Conservation (phyloP, 352 stramenopile species). For the Globisporangium orthogonon region DNA sequence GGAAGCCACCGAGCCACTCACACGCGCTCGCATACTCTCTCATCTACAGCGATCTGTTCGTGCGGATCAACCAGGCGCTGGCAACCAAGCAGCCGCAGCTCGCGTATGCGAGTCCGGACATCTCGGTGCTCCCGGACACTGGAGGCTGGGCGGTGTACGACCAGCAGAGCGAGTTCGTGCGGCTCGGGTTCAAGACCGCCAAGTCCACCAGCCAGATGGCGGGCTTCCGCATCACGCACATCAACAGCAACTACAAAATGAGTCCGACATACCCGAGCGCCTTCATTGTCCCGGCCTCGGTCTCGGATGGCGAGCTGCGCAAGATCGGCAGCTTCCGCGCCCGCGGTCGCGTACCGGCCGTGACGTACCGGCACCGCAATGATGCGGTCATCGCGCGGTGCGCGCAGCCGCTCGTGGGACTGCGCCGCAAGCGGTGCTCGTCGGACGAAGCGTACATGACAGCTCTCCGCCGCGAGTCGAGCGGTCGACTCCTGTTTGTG, state of each 20-base stretch:
- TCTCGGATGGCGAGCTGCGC: conserved; percentile 89
- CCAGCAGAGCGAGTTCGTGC: conserved; percentile 45
- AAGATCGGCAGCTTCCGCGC: conserved; percentile 89
- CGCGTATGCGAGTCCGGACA: conserved; percentile 38
- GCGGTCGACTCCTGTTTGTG: conserved; percentile 63
- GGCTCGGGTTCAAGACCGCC: conserved; percentile 41
- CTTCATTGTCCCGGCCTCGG: conserved; percentile 87
- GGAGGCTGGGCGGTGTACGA: conserved; percentile 56
- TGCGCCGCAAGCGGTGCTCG: conserved; percentile 88
- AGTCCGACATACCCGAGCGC: conserved; percentile 71
- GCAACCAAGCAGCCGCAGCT: conserved; percentile 38
- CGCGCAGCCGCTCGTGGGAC: conserved; percentile 92
- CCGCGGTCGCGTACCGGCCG: conserved; percentile 86
- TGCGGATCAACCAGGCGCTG: conserved; percentile 61
- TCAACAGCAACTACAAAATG: conserved; percentile 81
- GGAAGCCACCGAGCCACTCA: no score
- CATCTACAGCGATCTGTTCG: conserved; percentile 41
- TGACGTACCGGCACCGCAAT: conserved; percentile 90
- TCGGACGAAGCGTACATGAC: conserved; percentile 87
- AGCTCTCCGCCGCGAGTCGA: conserved; percentile 47
- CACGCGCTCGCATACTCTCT: no score
- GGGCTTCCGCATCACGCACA: conserved; percentile 54
- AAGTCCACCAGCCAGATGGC: conserved; percentile 28
- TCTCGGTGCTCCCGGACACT: conserved; percentile 29
- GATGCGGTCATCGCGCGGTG: conserved; percentile 91